Evolutionary conservation across 345 rosid species (phyloP).

Genomic region (Cardamine occulta): DNA sequence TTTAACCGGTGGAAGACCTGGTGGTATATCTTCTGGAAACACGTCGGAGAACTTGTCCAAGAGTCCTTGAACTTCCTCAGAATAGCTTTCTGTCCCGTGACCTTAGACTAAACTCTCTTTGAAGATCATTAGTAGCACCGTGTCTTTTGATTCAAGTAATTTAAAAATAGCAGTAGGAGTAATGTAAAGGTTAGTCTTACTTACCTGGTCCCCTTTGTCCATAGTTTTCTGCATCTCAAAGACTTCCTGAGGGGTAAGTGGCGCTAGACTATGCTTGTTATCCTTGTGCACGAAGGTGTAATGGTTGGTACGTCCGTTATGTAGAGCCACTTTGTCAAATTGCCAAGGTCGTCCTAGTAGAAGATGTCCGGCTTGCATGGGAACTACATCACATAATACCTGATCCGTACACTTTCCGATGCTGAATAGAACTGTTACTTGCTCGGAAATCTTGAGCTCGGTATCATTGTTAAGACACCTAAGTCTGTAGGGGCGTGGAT

Average conservation of each 20-base stretch:
- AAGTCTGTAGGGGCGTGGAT: fast-evolving
- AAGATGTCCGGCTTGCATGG: not conserved
- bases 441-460: not conserved
- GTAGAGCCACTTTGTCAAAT: not conserved
- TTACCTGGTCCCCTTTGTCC: not conserved
- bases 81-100: too few relatives aligned
- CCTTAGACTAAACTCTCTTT: not conserved
- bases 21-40: not conserved
- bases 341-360: not conserved
- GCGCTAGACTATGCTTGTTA: not conserved
- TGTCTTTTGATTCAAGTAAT: not conserved
- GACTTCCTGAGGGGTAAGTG: not conserved
- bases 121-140: not conserved
- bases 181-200: not conserved
- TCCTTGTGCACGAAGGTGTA: not conserved
- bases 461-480: not conserved
- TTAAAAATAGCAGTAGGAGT: not conserved
- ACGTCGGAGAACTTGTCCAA: too few relatives aligned
- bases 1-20: not conserved
- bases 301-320: not conserved
- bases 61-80: not conserved
- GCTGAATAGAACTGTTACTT: not conserved
- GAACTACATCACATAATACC: not conserved
- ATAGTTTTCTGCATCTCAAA: not conserved
- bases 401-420: not conserved